Evolutionary conservation across 169 alveolate genomes (phyloP), one percentile per base, ranked within the genome.

Genomic region (Cryptosporidium parvum): DNA sequence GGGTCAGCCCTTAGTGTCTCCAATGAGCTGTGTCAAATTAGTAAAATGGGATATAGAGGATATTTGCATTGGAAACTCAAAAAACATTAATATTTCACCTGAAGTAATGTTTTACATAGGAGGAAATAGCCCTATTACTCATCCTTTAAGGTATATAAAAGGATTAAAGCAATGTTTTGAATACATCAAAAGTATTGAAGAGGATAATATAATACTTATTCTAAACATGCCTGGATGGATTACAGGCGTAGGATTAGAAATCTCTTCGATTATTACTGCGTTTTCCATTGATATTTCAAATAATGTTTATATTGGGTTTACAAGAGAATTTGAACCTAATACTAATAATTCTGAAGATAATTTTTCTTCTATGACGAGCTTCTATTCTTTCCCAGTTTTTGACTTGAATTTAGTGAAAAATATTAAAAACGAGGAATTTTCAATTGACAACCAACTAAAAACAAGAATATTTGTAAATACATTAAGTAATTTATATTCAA

Each of bases 171-270:
- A 80, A 48, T 80, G 89, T 23, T 44, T 80, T 59, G 68, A 80
- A 39, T 62, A 80, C 35, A 18, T 80, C 33, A 37, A 33, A 44
- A 16, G 53, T 62, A 33, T 80, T 21, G 37, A n/a, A 44, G 80
- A 67, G 18, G 37, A 73, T 26, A 71, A 71, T 10, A 45, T 65
- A 45, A 39, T 33, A 9, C 75, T 80, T 5, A 42, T 80, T 58
- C 42, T 80, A 33, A 80, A 80, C 59, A 61, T 80, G 59, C 89
- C 89, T n/a, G 89, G 89, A 14, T 80, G 89, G 89, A 45, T 80
- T 23, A 80, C 89, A 0, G 89, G 89, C 18, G 68, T 80, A 9
- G 89, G 89, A 2, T 45, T 67, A 42, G 89, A 80, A 18, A 80
- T 80, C 26, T 18, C 75, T 26, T 80, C 89, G 62, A 62, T 80